A percentile compares a stretch with the other conserved stretches of the same genome.
Evolutionary conservation across 306 rosid genomes (phyloP).

Genomic region (Echinosophora koreensis): DNA sequence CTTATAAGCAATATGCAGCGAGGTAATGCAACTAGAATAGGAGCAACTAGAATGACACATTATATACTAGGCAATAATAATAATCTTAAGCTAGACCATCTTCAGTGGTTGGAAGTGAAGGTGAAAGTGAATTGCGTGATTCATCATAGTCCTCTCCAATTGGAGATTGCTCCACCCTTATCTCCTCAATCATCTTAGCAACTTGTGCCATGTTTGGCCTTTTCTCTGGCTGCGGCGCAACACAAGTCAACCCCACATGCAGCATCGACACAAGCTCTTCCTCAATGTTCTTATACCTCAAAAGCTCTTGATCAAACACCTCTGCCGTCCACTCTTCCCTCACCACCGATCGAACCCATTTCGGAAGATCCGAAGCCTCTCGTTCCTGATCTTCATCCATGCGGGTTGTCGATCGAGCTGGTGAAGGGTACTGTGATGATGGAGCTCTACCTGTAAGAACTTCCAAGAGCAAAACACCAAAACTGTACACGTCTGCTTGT

Average conservation of each 20-base stretch:
- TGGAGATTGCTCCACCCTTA: slow-evolving; percentile 96
- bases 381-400: slow-evolving; percentile 62
- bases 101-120: slow-evolving; percentile 94
- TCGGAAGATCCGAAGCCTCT: slow-evolving; percentile 72
- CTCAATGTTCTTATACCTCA: slow-evolving; percentile 95
- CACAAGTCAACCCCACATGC: slow-evolving; percentile 91
- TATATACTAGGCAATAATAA: background rate
- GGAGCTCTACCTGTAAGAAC: slow-evolving; percentile 90
- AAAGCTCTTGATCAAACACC: slow-evolving; percentile 91
- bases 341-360: slow-evolving; percentile 94
- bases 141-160: slow-evolving; percentile 91
- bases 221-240: slow-evolving; percentile 73
- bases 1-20: slow-evolving; percentile 49
- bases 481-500: slow-evolving; percentile 85
- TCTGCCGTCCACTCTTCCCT: slow-evolving; percentile 99
- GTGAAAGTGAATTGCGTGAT: slow-evolving; percentile 86
- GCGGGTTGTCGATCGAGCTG: slow-evolving; percentile 45
- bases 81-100: slow-evolving; percentile 68
- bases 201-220: slow-evolving; percentile 93
- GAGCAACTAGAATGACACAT: slow-evolving; percentile 30
- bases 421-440: slow-evolving; percentile 73
- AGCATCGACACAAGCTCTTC: slow-evolving; percentile 97
- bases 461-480: slow-evolving; percentile 87
- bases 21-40: slow-evolving; percentile 57
- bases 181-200: slow-evolving; percentile 88